Percentiles rank a stretch among this genome's conserved stretches.
These are phyloP conservation scores for Globisporangium apiculatum DNA, from an alignment of 352 stramenopile species.

Conservation along the genomic window DNA sequence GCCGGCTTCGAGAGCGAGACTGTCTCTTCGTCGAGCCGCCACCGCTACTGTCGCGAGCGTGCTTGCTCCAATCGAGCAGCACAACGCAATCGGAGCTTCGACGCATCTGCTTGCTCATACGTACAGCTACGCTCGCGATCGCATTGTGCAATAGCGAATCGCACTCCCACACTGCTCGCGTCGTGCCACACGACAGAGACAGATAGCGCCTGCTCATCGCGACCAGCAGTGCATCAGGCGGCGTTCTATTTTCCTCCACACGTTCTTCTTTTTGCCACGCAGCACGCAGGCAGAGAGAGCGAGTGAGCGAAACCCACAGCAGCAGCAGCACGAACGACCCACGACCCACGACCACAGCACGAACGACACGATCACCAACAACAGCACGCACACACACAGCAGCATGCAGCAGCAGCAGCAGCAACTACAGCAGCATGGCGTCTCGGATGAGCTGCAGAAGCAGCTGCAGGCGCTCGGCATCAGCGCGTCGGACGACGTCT, in stretches of 20 bases:
- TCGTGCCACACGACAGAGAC: too few relatives aligned
- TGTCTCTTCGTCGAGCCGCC: neutral
- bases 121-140: neutral
- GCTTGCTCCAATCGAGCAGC: too few relatives aligned
- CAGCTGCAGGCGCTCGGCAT: constrained; percentile 79
- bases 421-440: constrained; percentile 3
- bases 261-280: neutral
- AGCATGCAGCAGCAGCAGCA: constrained; percentile 22
- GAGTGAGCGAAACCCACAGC: neutral
- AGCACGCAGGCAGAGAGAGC: neutral
- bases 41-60: neutral
- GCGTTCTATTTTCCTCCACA: neutral
- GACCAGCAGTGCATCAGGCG: neutral
- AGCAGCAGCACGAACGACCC: too few relatives aligned
- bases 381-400: neutral
- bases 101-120: too few relatives aligned
- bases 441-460: constrained; percentile 63
- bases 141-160: neutral
- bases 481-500: constrained; percentile 73
- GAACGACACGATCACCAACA: too few relatives aligned
- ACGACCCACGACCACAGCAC: too few relatives aligned
- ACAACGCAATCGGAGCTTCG: too few relatives aligned
- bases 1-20: neutral
- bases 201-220: too few relatives aligned
- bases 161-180: neutral